A percentile compares a stretch with the other conserved stretches of the same genome.
phyloP scores from a whole-genome alignment of 768 basidiomycete genomes.

The Leccinum boreale region DNA sequence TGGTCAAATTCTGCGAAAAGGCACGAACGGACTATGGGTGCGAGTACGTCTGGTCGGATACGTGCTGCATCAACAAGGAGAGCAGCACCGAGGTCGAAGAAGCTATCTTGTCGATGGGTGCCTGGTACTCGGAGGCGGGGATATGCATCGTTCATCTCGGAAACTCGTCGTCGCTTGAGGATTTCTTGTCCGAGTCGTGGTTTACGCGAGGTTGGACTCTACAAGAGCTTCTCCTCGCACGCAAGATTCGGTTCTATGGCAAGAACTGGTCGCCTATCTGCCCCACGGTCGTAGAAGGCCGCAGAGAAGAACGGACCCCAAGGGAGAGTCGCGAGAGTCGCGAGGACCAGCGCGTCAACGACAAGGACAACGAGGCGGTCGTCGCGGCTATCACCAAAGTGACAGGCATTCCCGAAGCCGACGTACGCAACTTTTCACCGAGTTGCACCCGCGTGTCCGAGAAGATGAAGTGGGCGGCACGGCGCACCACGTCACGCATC shows the following conservation, averaged over 20 bases:
- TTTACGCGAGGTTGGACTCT: conserved; percentile 23
- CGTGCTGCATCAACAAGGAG: conserved; percentile 29
- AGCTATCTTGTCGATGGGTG: conserved; percentile 21
- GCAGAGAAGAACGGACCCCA: conserved; percentile 12
- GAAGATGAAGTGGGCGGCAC: conserved; percentile 26
- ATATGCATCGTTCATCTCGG: conserved; percentile 25
- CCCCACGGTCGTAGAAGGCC: conserved; percentile 11
- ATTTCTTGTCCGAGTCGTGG: conserved; percentile 24
- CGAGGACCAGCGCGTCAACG: conserved; percentile 20
- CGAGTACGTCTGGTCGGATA: conserved; percentile 29
- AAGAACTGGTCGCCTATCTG: conserved; percentile 21
- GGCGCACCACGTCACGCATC: conserved; percentile 18
- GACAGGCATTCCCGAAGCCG: conserved; percentile 20
- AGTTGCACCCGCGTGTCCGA: conserved; percentile 17
- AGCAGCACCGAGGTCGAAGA: conserved; percentile 27
- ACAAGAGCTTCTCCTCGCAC: conserved; percentile 21
- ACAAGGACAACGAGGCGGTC: conserved; percentile 20
- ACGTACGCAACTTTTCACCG: conserved; percentile 21
- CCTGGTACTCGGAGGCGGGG: conserved; percentile 24
- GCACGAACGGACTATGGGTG: conserved; percentile 23
- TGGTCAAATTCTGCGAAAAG: conserved; percentile 26
- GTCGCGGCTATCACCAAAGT: conserved; percentile 13
- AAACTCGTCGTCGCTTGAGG: conserved; percentile 19
- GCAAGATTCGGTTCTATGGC: conserved; percentile 25
- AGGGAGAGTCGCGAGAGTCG: conserved; percentile 2